Evolutionary conservation across 2,329 filamentous ascomycete genomes (phyloP).

Genomic region (Endothia cerciana): DNA sequence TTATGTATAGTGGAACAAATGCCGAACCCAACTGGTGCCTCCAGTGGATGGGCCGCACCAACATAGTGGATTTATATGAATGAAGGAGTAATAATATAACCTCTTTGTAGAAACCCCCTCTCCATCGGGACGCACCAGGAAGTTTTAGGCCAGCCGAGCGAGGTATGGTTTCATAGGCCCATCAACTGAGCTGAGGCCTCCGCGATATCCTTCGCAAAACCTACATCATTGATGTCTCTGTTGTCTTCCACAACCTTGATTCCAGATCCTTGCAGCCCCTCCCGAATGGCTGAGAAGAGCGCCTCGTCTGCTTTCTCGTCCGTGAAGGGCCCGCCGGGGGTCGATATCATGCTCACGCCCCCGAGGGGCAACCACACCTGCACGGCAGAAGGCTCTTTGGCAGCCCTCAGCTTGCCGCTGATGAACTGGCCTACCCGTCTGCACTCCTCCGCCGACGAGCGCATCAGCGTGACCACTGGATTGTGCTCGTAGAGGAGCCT

Average conservation of each 20-base stretch:
- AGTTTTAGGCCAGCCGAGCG: no score
- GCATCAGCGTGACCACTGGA: slow-evolving; percentile 66
- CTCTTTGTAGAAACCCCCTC: no score
- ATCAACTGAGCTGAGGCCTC: slow-evolving; percentile 43
- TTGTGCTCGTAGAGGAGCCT: slow-evolving; percentile 68
- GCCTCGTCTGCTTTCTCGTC: slow-evolving; percentile 47
- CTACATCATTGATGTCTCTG: slow-evolving; percentile 57
- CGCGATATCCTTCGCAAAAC: slow-evolving; percentile 54
- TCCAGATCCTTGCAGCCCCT: slow-evolving; percentile 50
- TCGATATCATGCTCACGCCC: slow-evolving; percentile 65
- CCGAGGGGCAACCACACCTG: slow-evolving; percentile 63
- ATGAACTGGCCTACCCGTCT: slow-evolving; percentile 59
- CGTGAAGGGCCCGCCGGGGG: slow-evolving; percentile 57
- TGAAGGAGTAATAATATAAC: no score
- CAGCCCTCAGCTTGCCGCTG: slow-evolving; percentile 59
- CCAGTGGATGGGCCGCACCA: no score
- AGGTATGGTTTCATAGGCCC: slow-evolving; percentile 19
- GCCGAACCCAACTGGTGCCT: not conserved
- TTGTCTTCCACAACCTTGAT: slow-evolving; percentile 55
- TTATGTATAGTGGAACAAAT: not conserved
- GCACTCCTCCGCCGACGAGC: slow-evolving; percentile 64
- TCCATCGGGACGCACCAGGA: no score
- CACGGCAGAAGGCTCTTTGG: slow-evolving; percentile 45
- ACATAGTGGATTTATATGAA: no score
- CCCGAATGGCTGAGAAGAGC: slow-evolving; percentile 56